phyloP scores from a whole-genome alignment of 139 green algal genomes.

The Pycnococcus provasolii region DNA sequence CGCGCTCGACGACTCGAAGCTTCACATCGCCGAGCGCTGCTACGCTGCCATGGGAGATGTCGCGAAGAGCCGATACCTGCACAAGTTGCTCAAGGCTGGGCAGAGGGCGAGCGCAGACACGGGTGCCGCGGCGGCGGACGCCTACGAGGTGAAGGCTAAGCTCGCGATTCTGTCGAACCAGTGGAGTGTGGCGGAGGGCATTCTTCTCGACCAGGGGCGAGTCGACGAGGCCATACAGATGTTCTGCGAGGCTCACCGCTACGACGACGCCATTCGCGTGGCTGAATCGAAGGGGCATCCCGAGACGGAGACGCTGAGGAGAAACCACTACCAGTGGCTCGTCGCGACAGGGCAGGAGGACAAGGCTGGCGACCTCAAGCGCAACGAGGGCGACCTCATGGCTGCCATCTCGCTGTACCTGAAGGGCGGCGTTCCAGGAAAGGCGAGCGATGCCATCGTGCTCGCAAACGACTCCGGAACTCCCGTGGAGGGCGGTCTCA shows the following conservation, averaged over 20 bases:
- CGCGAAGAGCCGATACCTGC: conserved; percentile 48
- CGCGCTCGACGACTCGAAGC: conserved; percentile 24
- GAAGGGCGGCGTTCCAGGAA: conserved; percentile 53
- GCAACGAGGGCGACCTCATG: conserved; percentile 55
- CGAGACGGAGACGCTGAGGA: conserved; percentile 4
- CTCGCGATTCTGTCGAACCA: conserved; percentile 52
- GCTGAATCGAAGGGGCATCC: conserved; percentile 34
- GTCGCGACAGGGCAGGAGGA: conserved; percentile 46
- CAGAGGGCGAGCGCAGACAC: neutral
- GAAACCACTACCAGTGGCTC: conserved; percentile 25
- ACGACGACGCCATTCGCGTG: conserved; percentile 56
- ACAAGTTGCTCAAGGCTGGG: conserved; percentile 32
- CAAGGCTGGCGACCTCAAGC: conserved; percentile 51
- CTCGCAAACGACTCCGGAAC: conserved; percentile 14
- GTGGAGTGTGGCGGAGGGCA: conserved; percentile 51
- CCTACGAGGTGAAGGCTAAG: conserved; percentile 40
- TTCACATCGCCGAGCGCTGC: conserved; percentile 64
- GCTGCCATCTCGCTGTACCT: conserved; percentile 66
- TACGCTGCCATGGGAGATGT: conserved; percentile 60
- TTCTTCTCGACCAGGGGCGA: conserved; percentile 52
- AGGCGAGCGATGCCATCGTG: conserved; percentile 47
- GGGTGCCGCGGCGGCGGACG: conserved; percentile 18
- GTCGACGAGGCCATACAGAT: conserved; percentile 51
- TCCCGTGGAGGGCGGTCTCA: conserved; percentile 36
- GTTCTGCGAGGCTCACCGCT: conserved; percentile 44